Base-by-base conservation (phyloP, 2,329 filamentous ascomycete genomes). In the Epicoccum sorghinum region DNA sequence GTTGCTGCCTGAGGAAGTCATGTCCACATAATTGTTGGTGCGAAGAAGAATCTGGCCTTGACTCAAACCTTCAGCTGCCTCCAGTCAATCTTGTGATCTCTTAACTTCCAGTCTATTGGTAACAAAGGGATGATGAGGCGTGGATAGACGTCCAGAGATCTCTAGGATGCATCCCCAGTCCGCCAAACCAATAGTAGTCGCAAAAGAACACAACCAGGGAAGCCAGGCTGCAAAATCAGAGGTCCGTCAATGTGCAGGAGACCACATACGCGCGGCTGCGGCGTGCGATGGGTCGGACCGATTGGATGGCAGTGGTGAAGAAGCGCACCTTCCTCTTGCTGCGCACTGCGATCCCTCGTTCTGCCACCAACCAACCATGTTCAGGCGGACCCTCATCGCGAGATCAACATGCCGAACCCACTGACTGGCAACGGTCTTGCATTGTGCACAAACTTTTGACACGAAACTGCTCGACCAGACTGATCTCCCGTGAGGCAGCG, bases 1-100 rank as follows among this genome's bases (percentile, higher is more conserved):
- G 29, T 36, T 44, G 40, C 33, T 43, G 37, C 30, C 40, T n/a
- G 36, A 24, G 12, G 48, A 46, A 29, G 48, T 23, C 48, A 52
- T 52, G 12, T 46, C 29, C 23, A 46, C 23, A 36, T 36, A 23
- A n/a, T 43, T 2, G 10, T 29, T 14, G 18, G 30, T 5, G 23
- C 6, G n/a, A 24, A 35, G 23, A 29, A 25, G 23, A 18, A n/a
- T 18, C n/a, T 27, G 23, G 14, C 7, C 23, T 22, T 27, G 5
- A 5, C 18, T 22, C 5, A 9, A 1, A 35, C 10, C 3, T 27
- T 8, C 30, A 18, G 25, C 29, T 36, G 36, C 23, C 12, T 36
- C 33, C 9, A 9, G 29, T 14, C 7, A 22, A 24, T 40, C 14
- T 36, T 46, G 13, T 46, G 40, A 35, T 36, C 13, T 12, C 5